Conservation (phyloP, 345 rosid species). For the Gossypium bickii region DNA sequence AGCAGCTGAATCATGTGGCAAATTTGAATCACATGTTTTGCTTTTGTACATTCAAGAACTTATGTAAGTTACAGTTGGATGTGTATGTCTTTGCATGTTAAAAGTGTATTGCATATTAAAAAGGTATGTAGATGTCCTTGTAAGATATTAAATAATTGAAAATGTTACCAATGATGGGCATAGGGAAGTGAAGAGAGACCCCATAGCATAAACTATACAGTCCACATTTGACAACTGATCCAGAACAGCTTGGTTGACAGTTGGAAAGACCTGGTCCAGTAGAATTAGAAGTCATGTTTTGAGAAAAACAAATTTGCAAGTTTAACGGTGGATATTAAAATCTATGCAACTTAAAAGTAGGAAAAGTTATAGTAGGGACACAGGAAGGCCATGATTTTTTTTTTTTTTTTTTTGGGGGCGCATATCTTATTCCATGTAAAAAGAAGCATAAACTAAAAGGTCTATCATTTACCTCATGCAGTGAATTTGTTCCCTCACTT, state of each 20-base stretch:
- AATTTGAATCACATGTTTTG: background rate
- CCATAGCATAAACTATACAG: constrained; percentile 94
- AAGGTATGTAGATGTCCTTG: background rate
- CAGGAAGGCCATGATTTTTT: background rate
- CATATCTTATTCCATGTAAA: background rate
- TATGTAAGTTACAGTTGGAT: background rate
- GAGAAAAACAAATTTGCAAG: background rate
- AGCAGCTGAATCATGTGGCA: background rate
- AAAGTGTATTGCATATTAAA: background rate
- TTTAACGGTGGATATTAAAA: background rate
- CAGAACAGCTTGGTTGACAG: constrained; percentile 64
- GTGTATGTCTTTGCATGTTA: background rate
- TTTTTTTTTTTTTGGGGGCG: background rate
- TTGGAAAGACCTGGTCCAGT: constrained; percentile 67
- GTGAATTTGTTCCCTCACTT: constrained; percentile 75
- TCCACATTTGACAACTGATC: constrained; percentile 76
- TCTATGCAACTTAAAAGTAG: background rate
- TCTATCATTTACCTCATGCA: constrained; percentile 65
- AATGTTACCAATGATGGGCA: constrained; percentile 81
- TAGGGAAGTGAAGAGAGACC: constrained; percentile 89
- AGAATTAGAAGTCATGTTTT: background rate
- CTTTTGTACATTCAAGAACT: constrained; percentile 3
- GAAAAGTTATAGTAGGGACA: background rate
- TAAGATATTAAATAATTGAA: background rate
- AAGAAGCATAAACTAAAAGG: constrained; percentile 4